phyloP scores from a whole-genome alignment of 371 early-diverging fungal genomes.

The Mortierella sp. region DNA sequence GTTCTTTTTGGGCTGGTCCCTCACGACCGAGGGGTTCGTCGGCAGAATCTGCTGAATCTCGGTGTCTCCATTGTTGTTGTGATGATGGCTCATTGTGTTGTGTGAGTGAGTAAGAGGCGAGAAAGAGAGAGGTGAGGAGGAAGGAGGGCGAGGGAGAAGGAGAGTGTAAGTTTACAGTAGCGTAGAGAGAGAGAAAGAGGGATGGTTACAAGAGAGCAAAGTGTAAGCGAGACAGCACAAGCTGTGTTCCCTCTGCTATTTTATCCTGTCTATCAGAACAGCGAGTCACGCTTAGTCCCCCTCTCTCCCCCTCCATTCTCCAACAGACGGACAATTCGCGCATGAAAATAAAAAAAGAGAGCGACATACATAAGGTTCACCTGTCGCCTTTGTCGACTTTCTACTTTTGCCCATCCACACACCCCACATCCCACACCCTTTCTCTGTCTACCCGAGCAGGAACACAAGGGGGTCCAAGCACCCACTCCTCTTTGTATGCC shows the following conservation, averaged over 20 bases:
- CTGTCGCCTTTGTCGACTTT: background rate
- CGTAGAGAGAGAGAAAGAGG: background rate
- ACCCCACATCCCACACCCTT: background rate
- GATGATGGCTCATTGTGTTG: background rate
- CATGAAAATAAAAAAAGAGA: background rate
- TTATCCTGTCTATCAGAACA: background rate
- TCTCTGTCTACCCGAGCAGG: background rate
- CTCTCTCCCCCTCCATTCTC: background rate
- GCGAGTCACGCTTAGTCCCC: background rate
- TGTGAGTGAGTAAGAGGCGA: background rate
- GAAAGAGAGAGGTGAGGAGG: background rate
- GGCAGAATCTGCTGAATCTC: constrained; percentile 6
- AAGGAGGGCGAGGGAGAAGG: background rate
- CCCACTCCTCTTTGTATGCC: background rate
- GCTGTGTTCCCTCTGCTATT: background rate
- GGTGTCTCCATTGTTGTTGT: constrained; percentile 1
- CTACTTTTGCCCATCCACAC: background rate
- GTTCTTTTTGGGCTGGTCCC: constrained; percentile 37
- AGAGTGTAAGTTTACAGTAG: background rate
- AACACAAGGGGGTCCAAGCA: background rate
- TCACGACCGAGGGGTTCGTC: constrained; percentile 3
- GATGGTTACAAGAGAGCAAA: background rate
- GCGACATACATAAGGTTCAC: too few relatives aligned
- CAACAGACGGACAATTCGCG: background rate
- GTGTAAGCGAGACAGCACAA: background rate